A percentile compares a stretch with the other conserved stretches of the same genome.
These are phyloP conservation scores for Micromonas commoda DNA, from an alignment of 139 green algal species.

Conservation along the genomic window DNA sequence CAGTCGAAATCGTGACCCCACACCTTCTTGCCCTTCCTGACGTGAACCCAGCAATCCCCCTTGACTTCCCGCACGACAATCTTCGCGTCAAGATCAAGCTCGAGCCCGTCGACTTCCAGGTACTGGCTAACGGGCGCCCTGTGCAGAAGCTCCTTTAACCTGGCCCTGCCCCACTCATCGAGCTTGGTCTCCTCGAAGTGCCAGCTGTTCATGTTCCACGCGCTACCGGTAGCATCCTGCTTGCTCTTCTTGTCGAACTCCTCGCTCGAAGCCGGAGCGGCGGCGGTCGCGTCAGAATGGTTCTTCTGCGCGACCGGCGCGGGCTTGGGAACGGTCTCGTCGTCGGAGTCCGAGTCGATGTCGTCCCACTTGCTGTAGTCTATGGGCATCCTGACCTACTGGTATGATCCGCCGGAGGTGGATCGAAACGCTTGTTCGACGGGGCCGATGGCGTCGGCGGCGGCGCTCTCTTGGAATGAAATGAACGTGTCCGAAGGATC, in stretches of 20 bases:
- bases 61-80: background rate
- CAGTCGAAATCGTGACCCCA: background rate
- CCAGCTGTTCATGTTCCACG: background rate
- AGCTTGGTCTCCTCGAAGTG: constrained; percentile 21
- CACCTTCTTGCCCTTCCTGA: constrained; percentile 6
- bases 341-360: background rate
- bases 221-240: background rate
- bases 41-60: constrained; percentile 1
- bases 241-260: background rate
- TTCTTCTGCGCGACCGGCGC: background rate
- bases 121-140: background rate
- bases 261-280: background rate
- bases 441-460: no score
- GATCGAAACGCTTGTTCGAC: no score
- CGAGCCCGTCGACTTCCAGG: background rate
- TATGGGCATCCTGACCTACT: background rate
- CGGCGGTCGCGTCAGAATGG: background rate
- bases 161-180: background rate
- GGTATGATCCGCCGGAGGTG: no score
- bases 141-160: background rate
- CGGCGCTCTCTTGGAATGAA: no score
- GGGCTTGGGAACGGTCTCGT: no score
- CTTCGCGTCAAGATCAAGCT: constrained; percentile 2
- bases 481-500: no score
- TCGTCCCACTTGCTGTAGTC: constrained; percentile 16